Evolutionary conservation across 176 grass and related monocot genomes (phyloP), one percentile per base, ranked within the genome.

Genomic region (Aegilops umbellulata): DNA sequence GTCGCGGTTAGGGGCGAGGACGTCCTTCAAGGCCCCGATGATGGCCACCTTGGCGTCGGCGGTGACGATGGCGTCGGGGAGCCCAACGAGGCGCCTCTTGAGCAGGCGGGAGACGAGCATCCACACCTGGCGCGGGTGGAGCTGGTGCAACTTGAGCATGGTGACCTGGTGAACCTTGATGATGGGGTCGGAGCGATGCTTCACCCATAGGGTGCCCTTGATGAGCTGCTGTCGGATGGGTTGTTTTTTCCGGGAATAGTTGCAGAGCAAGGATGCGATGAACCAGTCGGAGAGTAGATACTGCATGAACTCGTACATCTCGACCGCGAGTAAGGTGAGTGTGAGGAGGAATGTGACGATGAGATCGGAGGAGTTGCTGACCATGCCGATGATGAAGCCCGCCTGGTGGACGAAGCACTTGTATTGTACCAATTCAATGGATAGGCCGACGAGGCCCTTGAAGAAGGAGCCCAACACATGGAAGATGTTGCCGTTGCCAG

Each of bases 281-380:
- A 69, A 35, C 73, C 84, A 86, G 63, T 86, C 84, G 31, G 84
- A 86, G 74, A 86, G 62, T 9, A 71, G 49, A 65, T 72, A 71
- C 17, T 60, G 76, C 10, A 44, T 3, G 16, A 79, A 79, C 65
- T 80, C 65, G 53, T 79, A 86, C 17, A 7, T 47, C 84, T 86
- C 76, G 65, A 86, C 65, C 7, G 51, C 8, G 34, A 86, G 14
- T 64, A 86, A 19, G 5, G 76, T 86, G 76, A 86, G 10, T 17
- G 34, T 79, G 8, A 86, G 84, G 64, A 86, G 84, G 47, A 79
- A 69, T 31, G 84, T 86, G 49, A 86, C 24, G 76, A 80, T 44
- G 24, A 80, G 84, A 65, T 61, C 76, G 34, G 76, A 86, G 76
- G 84, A 86, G 47, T 65, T 31, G 75, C 20, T 15, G 10, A 86